Base-by-base conservation (phyloP, 108 stramenopile genomes). In the Cylindrotheca fusiformis region DNA sequence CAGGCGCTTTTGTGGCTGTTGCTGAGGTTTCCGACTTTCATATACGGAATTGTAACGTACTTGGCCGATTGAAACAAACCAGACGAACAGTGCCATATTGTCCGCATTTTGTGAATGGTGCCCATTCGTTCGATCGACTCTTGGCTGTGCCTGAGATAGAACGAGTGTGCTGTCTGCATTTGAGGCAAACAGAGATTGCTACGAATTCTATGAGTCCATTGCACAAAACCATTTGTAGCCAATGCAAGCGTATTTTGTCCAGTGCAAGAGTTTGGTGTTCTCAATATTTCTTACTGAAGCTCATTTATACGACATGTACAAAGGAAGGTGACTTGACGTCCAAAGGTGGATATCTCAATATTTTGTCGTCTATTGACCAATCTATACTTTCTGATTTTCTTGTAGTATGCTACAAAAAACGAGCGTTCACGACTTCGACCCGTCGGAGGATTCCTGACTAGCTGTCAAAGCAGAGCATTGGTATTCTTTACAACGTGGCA, bases 401-500 rank as follows among this genome's bases (percentile, higher is more conserved):
- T 99, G 45, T 99, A 99, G 55, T 90, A 84, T 63, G 95, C 90
- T 55, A 87, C 88, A 28, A 83, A 90, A 52, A 89, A 94, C 65
- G 96, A 97, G 62, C 77, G 97, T 44, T 68, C 73, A 3, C 86
- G 84, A 0, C 93, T 96, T 52, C 79, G 91, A 50, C 96, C 98
- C 12, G 88, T 97, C 5, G 95, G 94, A 45, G 97, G 97, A 65
- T 99, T 99, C 48, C 56, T 99, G 44, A n/a, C n/a, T n/a, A n/a
- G 75, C 76, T 31, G 95, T 99, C 48, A 99, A 99, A 71, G 84
- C n/a, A n/a, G n/a, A n/a, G n/a, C 93, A 0, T 69, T 99, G 24
- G 94, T 99, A 3, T 99, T 99, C 67, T 95, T 97, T 55, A 95
- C 96, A 1, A 97, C 95, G 95, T 97, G 96, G 94, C 94, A 95